Percentiles rank a stretch among this genome's conserved stretches.
Conservation (phyloP, 345 rosid species). For the Gossypium stocksii region DNA sequence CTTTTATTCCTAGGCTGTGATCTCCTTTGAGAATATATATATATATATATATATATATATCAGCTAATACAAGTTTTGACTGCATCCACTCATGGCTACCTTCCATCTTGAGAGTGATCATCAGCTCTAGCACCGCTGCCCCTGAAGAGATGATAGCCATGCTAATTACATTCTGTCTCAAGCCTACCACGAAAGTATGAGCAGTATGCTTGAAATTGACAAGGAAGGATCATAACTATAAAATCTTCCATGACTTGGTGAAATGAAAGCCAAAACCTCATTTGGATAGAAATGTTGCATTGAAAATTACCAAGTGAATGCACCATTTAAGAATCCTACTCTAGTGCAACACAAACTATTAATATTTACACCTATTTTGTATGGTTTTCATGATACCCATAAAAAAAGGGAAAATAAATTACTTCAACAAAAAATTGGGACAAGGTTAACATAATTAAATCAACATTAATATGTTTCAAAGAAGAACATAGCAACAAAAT, state of each 20-base stretch:
- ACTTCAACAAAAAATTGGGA: background rate
- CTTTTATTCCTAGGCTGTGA: background rate
- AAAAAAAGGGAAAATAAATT: background rate
- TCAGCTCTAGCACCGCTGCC: conserved; percentile 64
- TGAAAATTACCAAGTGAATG: background rate
- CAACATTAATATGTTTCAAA: background rate
- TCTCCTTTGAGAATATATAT: background rate
- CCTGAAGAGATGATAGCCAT: conserved; percentile 34
- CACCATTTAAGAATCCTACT: background rate
- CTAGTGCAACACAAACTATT: background rate
- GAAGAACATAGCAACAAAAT: background rate
- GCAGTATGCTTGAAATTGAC: conserved; percentile 3
- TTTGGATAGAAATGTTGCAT: background rate
- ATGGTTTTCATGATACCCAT: background rate
- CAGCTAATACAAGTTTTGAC: conserved; percentile 13
- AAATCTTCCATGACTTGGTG: background rate
- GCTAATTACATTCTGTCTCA: conserved; percentile 10
- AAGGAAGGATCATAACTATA: background rate
- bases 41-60: background rate
- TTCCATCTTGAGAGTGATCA: conserved; percentile 62
- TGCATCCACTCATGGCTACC: conserved; percentile 37
- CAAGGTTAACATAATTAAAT: background rate
- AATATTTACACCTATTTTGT: background rate
- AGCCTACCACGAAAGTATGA: background rate
- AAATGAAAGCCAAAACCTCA: background rate